Evolutionary conservation across 257 asterid genomes (phyloP), one percentile per base, ranked within the genome.

Genomic region (Linderniella brevidens): DNA sequence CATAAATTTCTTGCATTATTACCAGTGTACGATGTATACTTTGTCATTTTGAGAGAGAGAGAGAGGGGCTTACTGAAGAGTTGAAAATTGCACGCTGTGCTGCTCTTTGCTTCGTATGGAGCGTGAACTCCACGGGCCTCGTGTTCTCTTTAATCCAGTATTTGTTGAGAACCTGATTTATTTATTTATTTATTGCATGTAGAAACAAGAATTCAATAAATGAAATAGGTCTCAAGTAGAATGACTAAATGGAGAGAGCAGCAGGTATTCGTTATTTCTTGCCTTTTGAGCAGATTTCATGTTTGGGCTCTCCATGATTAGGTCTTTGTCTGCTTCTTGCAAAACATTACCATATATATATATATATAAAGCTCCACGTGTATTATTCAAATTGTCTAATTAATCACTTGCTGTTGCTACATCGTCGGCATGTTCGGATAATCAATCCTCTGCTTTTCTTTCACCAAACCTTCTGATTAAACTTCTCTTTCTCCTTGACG

Each of bases 71-170:
- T 53, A 79, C 92, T 3, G 85, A 53, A 50, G 75, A 74, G 71
- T 82, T 63, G 60, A 69, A 82, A 19, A 74, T n/a, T 13, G 82
- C 78, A 3, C 92, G 82, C 20, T 66, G 77, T 12, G 73, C 70
- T 57, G 94, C 92, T 58, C 94, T 76, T 64, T 82, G 80, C 56
- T 76, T 82, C 14, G 88, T 79, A 14, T 63, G 92, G 62, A 82
- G 94, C 56, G 67, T 79, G 62, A 82, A 67, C 35, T 79, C 92
- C 45, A 53, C 49, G 4, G 78, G 78, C 57, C 36, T 76, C 3
- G 82, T 72, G 72, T 67, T 79, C 48, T 79, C 92, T 67, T 70
- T 82, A 14, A 52, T 55, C 58, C 63, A 46, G n/a, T 62, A 49
- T 65, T 70, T 71, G 35, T 64, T 59, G 37, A 53, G 45, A 57